phyloP scores from a whole-genome alignment of 495 filamentous ascomycete genomes.

The Massariosphaeria phaeospora region DNA sequence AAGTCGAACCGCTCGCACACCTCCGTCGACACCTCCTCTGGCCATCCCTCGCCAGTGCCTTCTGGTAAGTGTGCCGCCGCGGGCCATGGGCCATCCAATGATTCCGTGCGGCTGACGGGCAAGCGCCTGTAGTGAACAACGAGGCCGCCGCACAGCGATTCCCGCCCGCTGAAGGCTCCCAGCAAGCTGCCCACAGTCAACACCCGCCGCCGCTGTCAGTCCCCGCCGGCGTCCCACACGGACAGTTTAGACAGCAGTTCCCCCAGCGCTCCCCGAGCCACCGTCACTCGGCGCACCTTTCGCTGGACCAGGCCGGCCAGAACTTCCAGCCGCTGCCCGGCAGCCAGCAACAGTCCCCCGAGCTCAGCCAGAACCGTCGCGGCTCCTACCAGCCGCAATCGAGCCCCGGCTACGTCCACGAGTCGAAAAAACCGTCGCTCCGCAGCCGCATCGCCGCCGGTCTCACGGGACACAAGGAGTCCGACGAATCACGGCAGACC shows the following conservation, averaged over 20 bases:
- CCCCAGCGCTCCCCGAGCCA: constrained; percentile 27
- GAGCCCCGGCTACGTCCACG: constrained; percentile 1
- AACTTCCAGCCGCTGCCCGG: neutral
- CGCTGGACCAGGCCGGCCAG: constrained; percentile 19
- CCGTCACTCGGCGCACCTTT: constrained; percentile 29
- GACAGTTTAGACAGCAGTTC: constrained; percentile 22
- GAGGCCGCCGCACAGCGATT: constrained; percentile 28
- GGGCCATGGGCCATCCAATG: constrained; percentile 6
- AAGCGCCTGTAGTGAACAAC: constrained; percentile 32
- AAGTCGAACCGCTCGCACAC: constrained; percentile 33
- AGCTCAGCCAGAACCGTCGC: constrained; percentile 18
- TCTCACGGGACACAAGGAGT: constrained; percentile 13
- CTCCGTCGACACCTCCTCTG: constrained; percentile 29
- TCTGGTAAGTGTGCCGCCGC: constrained; percentile 27
- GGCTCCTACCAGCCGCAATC: constrained; percentile 29
- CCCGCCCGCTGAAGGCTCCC: constrained; percentile 21
- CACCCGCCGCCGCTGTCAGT: constrained; percentile 10
- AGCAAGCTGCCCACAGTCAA: constrained; percentile 12
- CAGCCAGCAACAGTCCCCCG: constrained; percentile 11
- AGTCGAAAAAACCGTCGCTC: constrained; percentile 25
- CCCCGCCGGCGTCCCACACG: constrained; percentile 18
- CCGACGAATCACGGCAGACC: constrained; percentile 9
- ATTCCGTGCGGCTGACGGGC: constrained; percentile 29
- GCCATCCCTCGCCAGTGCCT: constrained; percentile 25
- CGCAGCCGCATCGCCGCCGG: constrained; percentile 20